Conservation (phyloP, 2,329 filamentous ascomycete species). For the Exophiala oligosperma region DNA sequence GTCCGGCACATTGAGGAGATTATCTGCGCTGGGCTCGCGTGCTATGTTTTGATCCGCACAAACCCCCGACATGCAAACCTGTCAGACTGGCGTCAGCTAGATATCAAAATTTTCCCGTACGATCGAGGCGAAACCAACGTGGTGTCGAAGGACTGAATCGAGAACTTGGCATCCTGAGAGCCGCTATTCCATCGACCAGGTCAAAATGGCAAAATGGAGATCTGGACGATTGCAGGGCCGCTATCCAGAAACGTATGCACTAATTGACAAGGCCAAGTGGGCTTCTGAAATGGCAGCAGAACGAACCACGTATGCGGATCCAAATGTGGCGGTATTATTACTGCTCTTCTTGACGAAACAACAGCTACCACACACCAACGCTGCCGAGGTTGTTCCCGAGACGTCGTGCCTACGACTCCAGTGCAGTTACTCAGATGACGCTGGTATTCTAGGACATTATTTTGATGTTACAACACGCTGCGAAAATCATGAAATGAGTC, state of each 20-base stretch:
- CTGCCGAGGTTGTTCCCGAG: neutral
- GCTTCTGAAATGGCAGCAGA: neutral
- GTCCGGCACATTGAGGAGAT: neutral
- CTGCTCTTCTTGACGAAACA: neutral
- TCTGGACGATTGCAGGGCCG: conserved; percentile 2
- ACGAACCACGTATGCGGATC: neutral
- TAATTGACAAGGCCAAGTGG: neutral
- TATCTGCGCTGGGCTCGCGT: neutral
- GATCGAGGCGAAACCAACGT: neutral
- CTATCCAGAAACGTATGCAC: conserved; percentile 1
- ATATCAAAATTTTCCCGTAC: neutral
- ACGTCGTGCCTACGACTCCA: no score
- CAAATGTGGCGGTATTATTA: neutral
- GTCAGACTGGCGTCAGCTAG: neutral
- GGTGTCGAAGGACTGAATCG: neutral
- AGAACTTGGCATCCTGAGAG: neutral
- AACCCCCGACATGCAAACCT: neutral
- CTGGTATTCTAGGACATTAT: no score
- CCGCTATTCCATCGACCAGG: conserved; percentile 1
- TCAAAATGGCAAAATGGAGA: conserved; percentile 1
- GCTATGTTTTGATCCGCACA: neutral
- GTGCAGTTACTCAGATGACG: no score
- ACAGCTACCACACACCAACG: neutral
- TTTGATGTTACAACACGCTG: no score
- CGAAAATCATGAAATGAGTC: no score